Evolutionary conservation across 805 yeast genomes (phyloP).

Genomic region (Kurtzmaniella cleridarum): DNA sequence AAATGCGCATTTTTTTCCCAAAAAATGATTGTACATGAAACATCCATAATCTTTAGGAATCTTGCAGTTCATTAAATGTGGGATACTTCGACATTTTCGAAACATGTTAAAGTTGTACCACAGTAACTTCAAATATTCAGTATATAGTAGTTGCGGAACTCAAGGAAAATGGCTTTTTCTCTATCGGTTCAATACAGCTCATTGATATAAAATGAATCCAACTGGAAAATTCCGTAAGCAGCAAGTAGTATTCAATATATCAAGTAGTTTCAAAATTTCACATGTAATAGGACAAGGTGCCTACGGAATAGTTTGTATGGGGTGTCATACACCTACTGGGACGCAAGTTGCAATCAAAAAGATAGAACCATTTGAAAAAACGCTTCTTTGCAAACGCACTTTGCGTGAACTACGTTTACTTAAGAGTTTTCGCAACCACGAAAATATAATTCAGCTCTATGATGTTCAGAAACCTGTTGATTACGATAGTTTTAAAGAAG

Average conservation of each 20-base stretch:
- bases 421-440: constrained; percentile 57
- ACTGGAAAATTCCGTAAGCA: no score
- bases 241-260: constrained; percentile 57
- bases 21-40: no score
- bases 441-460: constrained; percentile 60
- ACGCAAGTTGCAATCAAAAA: constrained; percentile 72
- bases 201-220: no score
- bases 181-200: no score
- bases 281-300: constrained; percentile 77
- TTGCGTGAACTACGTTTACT: constrained; percentile 64
- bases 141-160: no score
- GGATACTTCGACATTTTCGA: no score
- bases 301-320: constrained; percentile 73
- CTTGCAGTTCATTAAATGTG: no score
- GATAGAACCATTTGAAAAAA: constrained; percentile 63
- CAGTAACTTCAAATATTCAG: no score
- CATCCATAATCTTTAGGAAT: no score
- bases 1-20: no score
- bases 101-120: no score
- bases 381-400: constrained; percentile 64
- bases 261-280: constrained; percentile 76
- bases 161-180: no score
- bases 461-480: constrained; percentile 62
- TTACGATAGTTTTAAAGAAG: constrained; percentile 60
- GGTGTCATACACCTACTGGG: constrained; percentile 55